A percentile compares a stretch with the other conserved stretches of the same genome.
Evolutionary conservation across 2,329 filamentous ascomycete species (phyloP).

Genomic region (Microdochium nivale): DNA sequence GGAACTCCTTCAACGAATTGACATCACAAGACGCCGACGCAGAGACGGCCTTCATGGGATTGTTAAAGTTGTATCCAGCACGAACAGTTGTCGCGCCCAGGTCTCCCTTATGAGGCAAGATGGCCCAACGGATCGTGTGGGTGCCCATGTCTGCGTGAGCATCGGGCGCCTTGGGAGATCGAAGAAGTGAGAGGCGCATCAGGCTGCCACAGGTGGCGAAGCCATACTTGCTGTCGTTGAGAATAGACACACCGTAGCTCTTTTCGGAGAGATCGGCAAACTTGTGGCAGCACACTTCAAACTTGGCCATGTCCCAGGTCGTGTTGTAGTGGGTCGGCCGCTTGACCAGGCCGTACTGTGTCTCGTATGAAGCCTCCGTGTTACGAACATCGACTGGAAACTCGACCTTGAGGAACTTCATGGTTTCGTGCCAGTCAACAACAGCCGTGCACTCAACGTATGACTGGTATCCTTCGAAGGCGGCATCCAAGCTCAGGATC

Average conservation of each 20-base stretch:
- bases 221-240: constrained; percentile 94
- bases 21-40: constrained; percentile 22
- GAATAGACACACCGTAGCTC: constrained; percentile 81
- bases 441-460: constrained; percentile 73
- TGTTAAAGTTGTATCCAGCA: constrained; percentile 86
- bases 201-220: constrained; percentile 83
- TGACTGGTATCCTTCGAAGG: constrained; percentile 54
- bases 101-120: constrained; percentile 71
- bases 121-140: constrained; percentile 82
- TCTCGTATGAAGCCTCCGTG: constrained; percentile 91
- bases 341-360: constrained; percentile 80
- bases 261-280: constrained; percentile 86
- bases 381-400: constrained; percentile 90
- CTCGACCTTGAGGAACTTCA: constrained; percentile 98
- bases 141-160: constrained; percentile 89
- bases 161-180: constrained; percentile 87
- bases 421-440: constrained; percentile 94
- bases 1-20: constrained; percentile 19
- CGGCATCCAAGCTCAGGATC: constrained; percentile 70
- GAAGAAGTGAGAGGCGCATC: constrained; percentile 82
- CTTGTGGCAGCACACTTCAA: constrained; percentile 93
- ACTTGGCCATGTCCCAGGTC: constrained; percentile 94
- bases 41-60: constrained; percentile 55
- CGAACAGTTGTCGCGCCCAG: constrained; percentile 68
- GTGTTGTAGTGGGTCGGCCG: constrained; percentile 98